phyloP scores from a whole-genome alignment of 1,284 basidiomycete species.

The Rhizoctonia solani region DNA sequence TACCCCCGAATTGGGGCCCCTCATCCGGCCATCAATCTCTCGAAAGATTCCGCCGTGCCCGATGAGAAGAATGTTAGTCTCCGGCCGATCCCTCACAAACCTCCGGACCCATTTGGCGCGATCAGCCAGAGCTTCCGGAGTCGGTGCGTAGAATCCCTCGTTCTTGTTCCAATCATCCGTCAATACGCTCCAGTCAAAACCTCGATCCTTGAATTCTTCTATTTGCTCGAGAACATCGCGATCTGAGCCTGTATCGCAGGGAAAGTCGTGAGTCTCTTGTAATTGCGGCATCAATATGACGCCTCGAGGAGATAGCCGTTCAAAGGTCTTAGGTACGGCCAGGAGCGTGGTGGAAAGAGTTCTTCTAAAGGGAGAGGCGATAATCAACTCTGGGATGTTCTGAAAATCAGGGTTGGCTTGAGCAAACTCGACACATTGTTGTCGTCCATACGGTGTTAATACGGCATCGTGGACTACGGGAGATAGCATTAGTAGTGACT shows the following conservation, averaged over 20 bases:
- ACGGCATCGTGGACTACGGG: slow-evolving; percentile 13
- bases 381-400: slow-evolving; percentile 15
- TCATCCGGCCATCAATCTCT: slow-evolving; percentile 12
- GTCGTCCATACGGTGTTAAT: slow-evolving; percentile 17
- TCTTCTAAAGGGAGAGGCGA: slow-evolving; percentile 16
- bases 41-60: slow-evolving; percentile 29
- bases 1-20: not conserved
- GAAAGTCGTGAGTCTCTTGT: slow-evolving; percentile 28
- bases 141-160: slow-evolving; percentile 25
- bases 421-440: slow-evolving; percentile 27
- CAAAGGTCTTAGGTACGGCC: slow-evolving; percentile 16
- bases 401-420: slow-evolving; percentile 23
- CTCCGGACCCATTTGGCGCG: slow-evolving; percentile 21
- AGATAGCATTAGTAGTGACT: not conserved
- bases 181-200: slow-evolving; percentile 16
- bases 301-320: not conserved
- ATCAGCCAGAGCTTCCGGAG: slow-evolving; percentile 1
- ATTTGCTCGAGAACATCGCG: slow-evolving; percentile 10
- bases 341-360: slow-evolving; percentile 25
- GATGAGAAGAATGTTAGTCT: slow-evolving; percentile 19
- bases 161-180: slow-evolving; percentile 30
- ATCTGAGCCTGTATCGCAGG: slow-evolving; percentile 31
- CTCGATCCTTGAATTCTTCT: slow-evolving; percentile 16
- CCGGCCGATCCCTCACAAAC: slow-evolving; percentile 7
- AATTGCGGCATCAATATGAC: slow-evolving; percentile 18